Evolutionary conservation across 768 basidiomycete species (phyloP).

Genomic region (Tephrocybe sp.): DNA sequence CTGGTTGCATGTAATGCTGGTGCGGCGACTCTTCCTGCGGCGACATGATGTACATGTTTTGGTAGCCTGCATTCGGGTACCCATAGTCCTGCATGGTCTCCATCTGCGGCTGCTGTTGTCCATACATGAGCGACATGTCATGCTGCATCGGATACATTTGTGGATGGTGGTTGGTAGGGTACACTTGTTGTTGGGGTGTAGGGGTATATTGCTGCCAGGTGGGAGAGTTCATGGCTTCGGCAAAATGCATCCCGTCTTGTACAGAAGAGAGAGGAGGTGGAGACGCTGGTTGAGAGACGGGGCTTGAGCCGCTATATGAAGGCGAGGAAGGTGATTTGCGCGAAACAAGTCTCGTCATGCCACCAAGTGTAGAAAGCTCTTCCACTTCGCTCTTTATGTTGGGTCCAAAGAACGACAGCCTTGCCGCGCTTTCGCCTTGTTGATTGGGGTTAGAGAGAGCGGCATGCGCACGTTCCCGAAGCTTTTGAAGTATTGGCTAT

Average conservation of each 20-base stretch:
- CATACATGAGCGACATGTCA: slow-evolving; percentile 15
- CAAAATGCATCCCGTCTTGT: slow-evolving; percentile 16
- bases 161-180: slow-evolving; percentile 16
- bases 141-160: slow-evolving; percentile 18
- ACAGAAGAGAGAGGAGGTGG: slow-evolving; percentile 32
- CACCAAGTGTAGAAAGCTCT: slow-evolving; percentile 58
- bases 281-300: slow-evolving; percentile 43
- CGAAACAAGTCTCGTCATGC: slow-evolving; percentile 61
- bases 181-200: slow-evolving; percentile 33
- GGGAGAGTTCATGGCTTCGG: slow-evolving; percentile 15
- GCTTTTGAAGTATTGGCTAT: slow-evolving; percentile 61
- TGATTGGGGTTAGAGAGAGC: slow-evolving; percentile 31
- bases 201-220: slow-evolving; percentile 33
- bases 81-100: slow-evolving; percentile 30
- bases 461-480: slow-evolving; percentile 51
- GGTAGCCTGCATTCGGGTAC: slow-evolving; percentile 23
- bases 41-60: slow-evolving; percentile 22
- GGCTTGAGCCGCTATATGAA: slow-evolving; percentile 40
- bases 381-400: slow-evolving; percentile 59
- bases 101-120: slow-evolving; percentile 21
- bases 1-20: slow-evolving; percentile 30
- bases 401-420: slow-evolving; percentile 34
- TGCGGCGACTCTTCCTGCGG: slow-evolving; percentile 29
- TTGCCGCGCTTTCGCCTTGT: slow-evolving; percentile 22
- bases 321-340: slow-evolving; percentile 48